phyloP scores from a whole-genome alignment of 805 yeast genomes.

The Wickerhamomyces tratensis region DNA sequence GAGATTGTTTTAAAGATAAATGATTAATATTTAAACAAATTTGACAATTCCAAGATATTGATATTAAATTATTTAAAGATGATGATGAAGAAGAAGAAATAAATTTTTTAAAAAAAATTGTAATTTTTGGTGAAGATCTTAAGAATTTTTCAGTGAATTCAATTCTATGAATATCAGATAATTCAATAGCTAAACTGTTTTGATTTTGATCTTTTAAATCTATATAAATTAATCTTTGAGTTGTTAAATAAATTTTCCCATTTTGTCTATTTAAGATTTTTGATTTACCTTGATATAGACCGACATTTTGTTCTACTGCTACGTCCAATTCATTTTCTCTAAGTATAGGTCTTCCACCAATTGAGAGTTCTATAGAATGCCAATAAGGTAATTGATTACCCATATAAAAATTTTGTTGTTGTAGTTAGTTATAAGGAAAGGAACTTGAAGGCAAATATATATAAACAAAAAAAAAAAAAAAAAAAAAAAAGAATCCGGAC shows the following conservation, averaged over 20 bases:
- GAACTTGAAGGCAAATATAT: too few relatives aligned
- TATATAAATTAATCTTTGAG: slow-evolving; percentile 62
- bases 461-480: too few relatives aligned
- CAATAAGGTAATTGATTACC: slow-evolving; percentile 14
- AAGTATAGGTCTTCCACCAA: slow-evolving; percentile 28
- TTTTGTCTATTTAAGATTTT: slow-evolving; percentile 55
- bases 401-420: neutral
- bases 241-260: slow-evolving; percentile 76
- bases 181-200: slow-evolving; percentile 37
- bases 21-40: slow-evolving; percentile 1
- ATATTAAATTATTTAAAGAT: too few relatives aligned
- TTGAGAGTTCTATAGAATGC: slow-evolving; percentile 26
- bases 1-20: neutral
- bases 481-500: too few relatives aligned
- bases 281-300: slow-evolving; percentile 68
- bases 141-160: slow-evolving; percentile 49
- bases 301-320: slow-evolving; percentile 45
- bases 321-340: slow-evolving; percentile 41
- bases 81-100: too few relatives aligned
- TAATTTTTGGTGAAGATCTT: slow-evolving; percentile 73
- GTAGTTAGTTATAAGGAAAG: too few relatives aligned
- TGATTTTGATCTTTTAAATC: slow-evolving; percentile 35
- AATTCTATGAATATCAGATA: slow-evolving; percentile 29
- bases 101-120: slow-evolving; percentile 23
- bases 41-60: neutral